Evolutionary conservation across 768 basidiomycete genomes (phyloP), one percentile per base, ranked within the genome.

Genomic region (Amanita muscaria): DNA sequence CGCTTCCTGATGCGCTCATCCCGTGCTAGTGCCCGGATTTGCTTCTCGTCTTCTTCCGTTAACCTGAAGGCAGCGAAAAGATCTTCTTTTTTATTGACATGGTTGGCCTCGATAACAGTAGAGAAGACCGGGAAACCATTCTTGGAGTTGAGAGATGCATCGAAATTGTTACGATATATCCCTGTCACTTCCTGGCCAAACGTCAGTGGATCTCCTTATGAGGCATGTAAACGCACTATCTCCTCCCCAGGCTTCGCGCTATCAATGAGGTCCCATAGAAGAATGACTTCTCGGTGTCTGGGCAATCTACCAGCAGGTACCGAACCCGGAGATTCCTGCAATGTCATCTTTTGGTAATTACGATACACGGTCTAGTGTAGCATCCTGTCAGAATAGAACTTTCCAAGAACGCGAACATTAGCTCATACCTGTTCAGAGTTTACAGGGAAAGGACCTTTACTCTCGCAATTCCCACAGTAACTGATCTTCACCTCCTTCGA

Each of bases 81-180:
- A 57, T 99, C 96, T 64, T 98, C 94, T 64, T 98, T 98, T 72
- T 98, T 97, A 70, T 96, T 97, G 59, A 99, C 72, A 59, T 98
- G 93, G 62, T 99, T 99, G 14, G 93, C 96, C 61, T 98, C 96
- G 46, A 99, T 85, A 51, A 99, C 77, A 16, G 96, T 99, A 7
- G 92, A 96, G 69, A 99, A 99, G 24, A 99, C 96, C 2, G 96
- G 96, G 69, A 99, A 99, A 5, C 96, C 96, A 54, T 99, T 98
- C 67, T 98, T 98, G 21, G 90, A 82, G 62, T 99, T 99, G 54
- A 99, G 78, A 2, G 93, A 89, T 16, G 94, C 92, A 58, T 98
- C 96, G 49, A 98, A 99, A 63, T 98, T 98, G 68, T 99, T 99
- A 53, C 93, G 81, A 62, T 99, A 99, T 52, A 98, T 80, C 39